Base-by-base conservation (phyloP, 2,329 filamentous ascomycete species). In the Cyphellophora attinorum region DNA sequence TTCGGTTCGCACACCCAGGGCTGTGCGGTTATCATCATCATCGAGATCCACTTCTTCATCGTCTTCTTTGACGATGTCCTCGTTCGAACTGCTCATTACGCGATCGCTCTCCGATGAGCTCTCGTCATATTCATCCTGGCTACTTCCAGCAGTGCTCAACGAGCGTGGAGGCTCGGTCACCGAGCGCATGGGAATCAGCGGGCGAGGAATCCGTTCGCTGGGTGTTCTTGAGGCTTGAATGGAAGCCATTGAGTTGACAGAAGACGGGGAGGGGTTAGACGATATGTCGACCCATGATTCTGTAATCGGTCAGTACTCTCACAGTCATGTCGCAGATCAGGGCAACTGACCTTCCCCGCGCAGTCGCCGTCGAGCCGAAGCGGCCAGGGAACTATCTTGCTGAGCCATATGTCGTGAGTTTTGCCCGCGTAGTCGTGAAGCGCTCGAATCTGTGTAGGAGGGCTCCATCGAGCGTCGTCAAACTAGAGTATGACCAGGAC, bases 271-370 rank as follows among this genome's bases (percentile, higher is more conserved):
- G 5, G 89, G 86, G 50, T 91, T 85, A 3, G 89, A 95, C 30
- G 82, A 76, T 41, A 98, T 78, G 58, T 98, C 89, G 49, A 96
- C 77, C 91, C 91, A 98, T 6, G 91, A 95, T 64, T 96, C 91
- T 88, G 66, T 19, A 47, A 38, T 62, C 63, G 50, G 29, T 60
- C 58, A 29, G 51, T 56, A 62, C 56, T 64, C 60, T 37, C 40
- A 41, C 16, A 29, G 18, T 19, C 29, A 37, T 27, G 19, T 19
- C 37, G 38, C 33, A n/a, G n/a, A n/a, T n/a, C n/a, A 30, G 29
- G 31, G 21, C 14, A 11, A 12, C 30, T 21, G 39, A 49, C 48
- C 48, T 45, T 51, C 48, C 19, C 46, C 48, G 12, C 40, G 39
- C 25, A 44, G 33, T 12, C 41, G 40, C 38, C 41, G 45, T 11